Conservation (phyloP, 2,329 filamentous ascomycete genomes). For the Cryphonectria nitschkei region DNA sequence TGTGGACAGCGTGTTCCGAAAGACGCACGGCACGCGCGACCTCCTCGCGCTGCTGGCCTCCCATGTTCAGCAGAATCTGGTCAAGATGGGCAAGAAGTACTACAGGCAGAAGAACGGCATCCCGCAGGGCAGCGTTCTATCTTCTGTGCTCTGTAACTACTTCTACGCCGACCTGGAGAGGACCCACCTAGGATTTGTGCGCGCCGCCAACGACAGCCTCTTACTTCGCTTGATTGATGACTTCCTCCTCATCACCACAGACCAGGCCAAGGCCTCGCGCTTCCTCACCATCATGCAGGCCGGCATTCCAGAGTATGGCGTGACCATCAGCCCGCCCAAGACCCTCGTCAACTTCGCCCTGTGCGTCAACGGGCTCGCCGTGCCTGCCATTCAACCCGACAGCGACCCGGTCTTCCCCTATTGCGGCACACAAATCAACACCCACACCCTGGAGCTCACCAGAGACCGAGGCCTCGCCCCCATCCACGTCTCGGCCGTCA, state of each 20-base stretch:
- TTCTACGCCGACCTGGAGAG: slow-evolving; percentile 90
- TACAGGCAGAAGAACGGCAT: slow-evolving; percentile 90
- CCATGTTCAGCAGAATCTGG: slow-evolving; percentile 82
- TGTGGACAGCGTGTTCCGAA: slow-evolving; percentile 68
- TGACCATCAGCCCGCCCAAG: slow-evolving; percentile 76
- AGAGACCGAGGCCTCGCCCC: slow-evolving; percentile 63
- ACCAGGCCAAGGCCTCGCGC: slow-evolving; percentile 64
- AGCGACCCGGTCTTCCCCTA: slow-evolving; percentile 71
- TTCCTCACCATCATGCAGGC: slow-evolving; percentile 83
- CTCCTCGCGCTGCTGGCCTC: slow-evolving; percentile 73
- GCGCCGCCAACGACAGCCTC: slow-evolving; percentile 58
- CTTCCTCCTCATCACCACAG: slow-evolving; percentile 83
- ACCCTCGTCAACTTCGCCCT: slow-evolving; percentile 84
- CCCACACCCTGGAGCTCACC: slow-evolving; percentile 71
- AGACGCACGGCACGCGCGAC: slow-evolving; percentile 56
- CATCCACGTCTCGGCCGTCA: slow-evolving; percentile 25
- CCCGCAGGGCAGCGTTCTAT: slow-evolving; percentile 89
- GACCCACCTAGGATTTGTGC: slow-evolving; percentile 69
- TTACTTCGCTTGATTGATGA: slow-evolving; percentile 88
- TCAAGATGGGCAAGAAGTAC: slow-evolving; percentile 86
- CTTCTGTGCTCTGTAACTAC: slow-evolving; percentile 87
- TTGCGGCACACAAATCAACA: slow-evolving; percentile 81
- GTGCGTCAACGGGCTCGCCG: slow-evolving; percentile 53
- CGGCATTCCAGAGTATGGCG: slow-evolving; percentile 79
- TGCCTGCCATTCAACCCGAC: slow-evolving; percentile 50